These are phyloP conservation scores for Pleurotus ostreatus DNA, from an alignment of 768 basidiomycete species.

Conservation along the genomic window DNA sequence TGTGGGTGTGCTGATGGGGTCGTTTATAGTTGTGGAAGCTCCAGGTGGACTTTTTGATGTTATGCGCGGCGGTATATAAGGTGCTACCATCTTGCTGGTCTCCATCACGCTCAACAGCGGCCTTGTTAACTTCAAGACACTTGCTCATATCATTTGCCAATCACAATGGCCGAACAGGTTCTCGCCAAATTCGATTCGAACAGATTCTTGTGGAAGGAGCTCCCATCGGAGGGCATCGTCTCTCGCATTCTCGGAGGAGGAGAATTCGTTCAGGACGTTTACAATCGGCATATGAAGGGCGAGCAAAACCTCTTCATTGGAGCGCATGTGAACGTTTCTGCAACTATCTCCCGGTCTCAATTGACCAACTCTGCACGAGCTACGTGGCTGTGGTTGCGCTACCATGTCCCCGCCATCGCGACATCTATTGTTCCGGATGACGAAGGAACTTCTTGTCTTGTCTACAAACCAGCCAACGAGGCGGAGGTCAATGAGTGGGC, in stretches of 20 bases:
- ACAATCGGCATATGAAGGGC: slow-evolving; percentile 17
- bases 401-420: slow-evolving; percentile 17
- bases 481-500: slow-evolving; percentile 16
- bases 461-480: neutral
- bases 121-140: too few species aligned
- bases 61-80: too few species aligned
- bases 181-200: slow-evolving; percentile 12
- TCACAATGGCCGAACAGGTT: slow-evolving; percentile 2
- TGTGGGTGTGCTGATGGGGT: too few species aligned
- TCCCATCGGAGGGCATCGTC: neutral
- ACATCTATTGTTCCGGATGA: slow-evolving; percentile 14
- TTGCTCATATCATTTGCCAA: too few species aligned
- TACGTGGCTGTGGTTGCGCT: slow-evolving; percentile 18
- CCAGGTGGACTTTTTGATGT: too few species aligned
- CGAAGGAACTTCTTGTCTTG: slow-evolving; percentile 10
- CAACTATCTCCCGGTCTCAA: neutral
- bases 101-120: too few species aligned
- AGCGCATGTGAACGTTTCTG: slow-evolving; percentile 11
- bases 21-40: too few species aligned
- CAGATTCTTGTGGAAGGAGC: slow-evolving; percentile 12
- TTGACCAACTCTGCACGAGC: slow-evolving; percentile 11
- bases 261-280: slow-evolving; percentile 17
- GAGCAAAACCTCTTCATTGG: slow-evolving; percentile 20
- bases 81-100: too few species aligned
- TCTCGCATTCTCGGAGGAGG: slow-evolving; percentile 14